These are phyloP conservation scores for Acidiella bohemica DNA, from an alignment of 495 filamentous ascomycete species.

Conservation along the genomic window DNA sequence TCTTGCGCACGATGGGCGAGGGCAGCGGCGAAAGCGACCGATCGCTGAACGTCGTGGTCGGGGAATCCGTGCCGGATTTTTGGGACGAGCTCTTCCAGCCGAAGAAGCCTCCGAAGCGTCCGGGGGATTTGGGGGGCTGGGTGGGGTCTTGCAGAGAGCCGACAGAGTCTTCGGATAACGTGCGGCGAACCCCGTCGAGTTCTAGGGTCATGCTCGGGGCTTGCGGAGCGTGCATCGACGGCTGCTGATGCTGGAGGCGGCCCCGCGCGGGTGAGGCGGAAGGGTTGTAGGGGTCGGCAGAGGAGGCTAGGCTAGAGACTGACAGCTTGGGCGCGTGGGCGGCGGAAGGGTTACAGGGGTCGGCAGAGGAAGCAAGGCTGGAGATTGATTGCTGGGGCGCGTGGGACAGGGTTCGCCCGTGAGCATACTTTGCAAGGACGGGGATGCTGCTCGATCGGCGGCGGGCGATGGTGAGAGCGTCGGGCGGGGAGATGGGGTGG, in stretches of 20 bases:
- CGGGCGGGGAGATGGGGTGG: too few species aligned
- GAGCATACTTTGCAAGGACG: constrained; percentile 12
- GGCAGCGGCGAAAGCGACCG: constrained; percentile 43
- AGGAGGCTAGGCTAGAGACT: too few species aligned
- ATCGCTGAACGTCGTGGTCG: constrained; percentile 53
- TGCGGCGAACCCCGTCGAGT: constrained; percentile 13
- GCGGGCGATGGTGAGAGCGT: background rate
- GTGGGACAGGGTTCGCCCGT: constrained; percentile 6
- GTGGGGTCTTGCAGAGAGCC: background rate
- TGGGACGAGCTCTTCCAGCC: constrained; percentile 48
- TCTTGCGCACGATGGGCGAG: constrained; percentile 40
- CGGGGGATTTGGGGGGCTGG: constrained; percentile 12
- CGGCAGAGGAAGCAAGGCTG: background rate
- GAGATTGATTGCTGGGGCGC: constrained; percentile 4
- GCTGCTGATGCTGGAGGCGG: too few species aligned
- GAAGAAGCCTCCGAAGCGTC: constrained; percentile 36
- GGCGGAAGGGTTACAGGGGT: too few species aligned
- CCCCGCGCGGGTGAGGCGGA: too few species aligned
- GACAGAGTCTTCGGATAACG: constrained; percentile 16
- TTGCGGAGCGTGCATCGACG: constrained; percentile 2
- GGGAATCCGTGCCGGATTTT: constrained; percentile 42
- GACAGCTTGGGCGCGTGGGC: too few species aligned
- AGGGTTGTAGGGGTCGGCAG: too few species aligned
- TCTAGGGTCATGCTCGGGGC: constrained; percentile 16
- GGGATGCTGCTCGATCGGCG: constrained; percentile 14